These are phyloP conservation scores for Coelastrella sp. DNA, from an alignment of 139 green algal species.

Conservation along the genomic window DNA sequence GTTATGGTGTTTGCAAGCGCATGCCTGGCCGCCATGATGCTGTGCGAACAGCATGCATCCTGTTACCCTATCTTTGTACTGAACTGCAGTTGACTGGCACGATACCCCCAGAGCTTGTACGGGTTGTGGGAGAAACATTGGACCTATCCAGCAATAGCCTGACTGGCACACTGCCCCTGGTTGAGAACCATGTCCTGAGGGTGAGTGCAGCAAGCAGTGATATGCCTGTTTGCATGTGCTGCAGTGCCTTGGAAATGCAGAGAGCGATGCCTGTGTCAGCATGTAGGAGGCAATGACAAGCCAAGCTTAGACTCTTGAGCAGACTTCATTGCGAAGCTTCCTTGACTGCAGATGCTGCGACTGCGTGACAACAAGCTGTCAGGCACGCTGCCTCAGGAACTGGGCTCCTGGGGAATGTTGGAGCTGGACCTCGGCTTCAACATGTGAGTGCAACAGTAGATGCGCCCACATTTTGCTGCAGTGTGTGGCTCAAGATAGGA, in stretches of 20 bases:
- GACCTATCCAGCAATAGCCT: slow-evolving; percentile 49
- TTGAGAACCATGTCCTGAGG: background rate
- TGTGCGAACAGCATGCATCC: too few species aligned
- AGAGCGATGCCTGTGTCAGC: too few species aligned
- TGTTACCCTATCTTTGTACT: background rate
- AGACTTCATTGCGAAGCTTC: too few species aligned
- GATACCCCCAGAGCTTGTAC: background rate
- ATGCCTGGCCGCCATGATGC: too few species aligned
- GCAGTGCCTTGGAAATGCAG: too few species aligned
- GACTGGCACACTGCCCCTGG: slow-evolving; percentile 33
- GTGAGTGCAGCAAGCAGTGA: background rate
- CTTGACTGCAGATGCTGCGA: background rate
- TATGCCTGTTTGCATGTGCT: too few species aligned
- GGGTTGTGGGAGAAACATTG: background rate
- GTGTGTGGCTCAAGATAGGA: too few species aligned
- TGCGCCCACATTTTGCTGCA: too few species aligned
- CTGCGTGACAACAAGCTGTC: slow-evolving; percentile 20
- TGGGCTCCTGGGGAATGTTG: background rate
- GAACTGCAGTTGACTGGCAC: background rate
- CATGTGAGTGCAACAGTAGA: background rate
- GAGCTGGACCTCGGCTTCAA: slow-evolving; percentile 30
- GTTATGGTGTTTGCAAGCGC: too few species aligned
- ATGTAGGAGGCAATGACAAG: too few species aligned
- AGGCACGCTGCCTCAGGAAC: slow-evolving; percentile 1
- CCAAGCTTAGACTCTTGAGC: too few species aligned